Evolutionary conservation across 441 rosid genomes (phyloP).

Genomic region (Arabidopsis lyrata): DNA sequence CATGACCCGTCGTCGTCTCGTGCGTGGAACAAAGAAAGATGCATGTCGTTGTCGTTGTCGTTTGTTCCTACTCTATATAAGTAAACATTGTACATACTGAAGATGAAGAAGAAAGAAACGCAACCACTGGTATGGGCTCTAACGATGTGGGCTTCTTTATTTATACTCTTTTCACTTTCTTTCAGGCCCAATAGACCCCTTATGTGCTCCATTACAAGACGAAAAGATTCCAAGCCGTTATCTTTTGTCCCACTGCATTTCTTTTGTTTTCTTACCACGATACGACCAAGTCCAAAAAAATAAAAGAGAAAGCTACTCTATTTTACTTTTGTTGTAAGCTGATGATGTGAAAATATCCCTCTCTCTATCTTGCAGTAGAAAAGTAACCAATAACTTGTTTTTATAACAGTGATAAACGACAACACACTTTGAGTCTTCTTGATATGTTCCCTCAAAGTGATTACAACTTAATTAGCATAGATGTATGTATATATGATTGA

Average conservation of each 20-base stretch:
- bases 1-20: slow-evolving; percentile 11
- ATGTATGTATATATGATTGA: neutral
- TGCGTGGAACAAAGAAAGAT: too few relatives aligned
- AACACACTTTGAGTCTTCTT: neutral
- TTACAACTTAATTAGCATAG: slow-evolving; percentile 4
- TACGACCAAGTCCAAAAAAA: too few relatives aligned
- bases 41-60: too few relatives aligned
- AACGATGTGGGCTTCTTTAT: neutral
- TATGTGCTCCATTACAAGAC: neutral
- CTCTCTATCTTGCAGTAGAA: neutral
- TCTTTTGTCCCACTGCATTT: neutral
- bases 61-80: neutral
- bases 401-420: neutral
- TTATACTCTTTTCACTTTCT: neutral
- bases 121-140: neutral
- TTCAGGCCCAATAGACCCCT: neutral
- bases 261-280: neutral
- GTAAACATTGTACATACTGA: neutral
- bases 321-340: too few relatives aligned
- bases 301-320: too few relatives aligned
- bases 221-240: slow-evolving; percentile 3
- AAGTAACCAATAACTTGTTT: neutral
- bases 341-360: neutral
- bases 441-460: slow-evolving; percentile 10
- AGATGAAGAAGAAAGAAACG: too few relatives aligned